phyloP scores from a whole-genome alignment of 202 grass and related monocot genomes.

The Tripidium arundinaceum region DNA sequence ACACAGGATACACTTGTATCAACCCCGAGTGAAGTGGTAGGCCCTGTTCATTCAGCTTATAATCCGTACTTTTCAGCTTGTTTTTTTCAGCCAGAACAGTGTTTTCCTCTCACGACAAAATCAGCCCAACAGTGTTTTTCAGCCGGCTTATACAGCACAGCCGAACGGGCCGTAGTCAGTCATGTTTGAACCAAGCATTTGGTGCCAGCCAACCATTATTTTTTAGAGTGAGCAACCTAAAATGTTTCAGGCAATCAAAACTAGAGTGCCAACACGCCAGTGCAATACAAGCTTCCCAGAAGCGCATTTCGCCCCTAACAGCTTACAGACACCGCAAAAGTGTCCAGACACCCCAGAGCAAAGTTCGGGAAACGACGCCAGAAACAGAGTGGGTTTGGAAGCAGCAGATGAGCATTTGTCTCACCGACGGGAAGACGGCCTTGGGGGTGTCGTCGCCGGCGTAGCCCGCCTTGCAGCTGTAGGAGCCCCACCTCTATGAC shows the following conservation, averaged over 20 bases:
- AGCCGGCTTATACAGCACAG: no score
- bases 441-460: slow-evolving; percentile 96
- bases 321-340: not conserved
- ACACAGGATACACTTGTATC: not conserved
- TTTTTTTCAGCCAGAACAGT: no score
- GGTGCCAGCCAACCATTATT: not conserved
- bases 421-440: slow-evolving; percentile 94
- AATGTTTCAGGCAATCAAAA: not conserved
- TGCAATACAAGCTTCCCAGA: not conserved
- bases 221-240: not conserved
- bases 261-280: not conserved
- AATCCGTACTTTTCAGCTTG: no score
- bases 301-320: not conserved
- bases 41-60: no score
- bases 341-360: not conserved
- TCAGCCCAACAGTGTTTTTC: no score
- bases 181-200: not conserved
- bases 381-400: not conserved
- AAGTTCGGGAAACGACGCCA: not conserved
- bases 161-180: no score
- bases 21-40: not conserved
- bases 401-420: slow-evolving; percentile 1
- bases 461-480: slow-evolving; percentile 99
- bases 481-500: slow-evolving; percentile 93
- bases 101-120: no score